Conservation (phyloP, 345 rosid genomes). For the Carallia pectinifolia region DNA sequence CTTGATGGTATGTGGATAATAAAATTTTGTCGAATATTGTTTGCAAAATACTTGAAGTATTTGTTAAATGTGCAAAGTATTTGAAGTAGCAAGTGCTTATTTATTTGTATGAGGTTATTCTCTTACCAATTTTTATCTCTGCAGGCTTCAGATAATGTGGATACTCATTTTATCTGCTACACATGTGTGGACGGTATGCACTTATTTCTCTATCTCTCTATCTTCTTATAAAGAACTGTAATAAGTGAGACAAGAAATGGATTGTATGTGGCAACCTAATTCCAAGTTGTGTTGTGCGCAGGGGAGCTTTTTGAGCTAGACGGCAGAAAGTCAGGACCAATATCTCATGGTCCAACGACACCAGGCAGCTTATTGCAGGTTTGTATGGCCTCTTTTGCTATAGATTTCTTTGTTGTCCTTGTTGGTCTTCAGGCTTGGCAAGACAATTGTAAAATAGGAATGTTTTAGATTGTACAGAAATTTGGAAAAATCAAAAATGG, state of each 20-base stretch:
- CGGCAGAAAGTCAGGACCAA: slow-evolving; percentile 80
- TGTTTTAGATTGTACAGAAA: too few species aligned
- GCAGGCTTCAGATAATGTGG: slow-evolving; percentile 69
- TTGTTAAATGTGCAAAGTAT: too few species aligned
- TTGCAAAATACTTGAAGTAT: too few species aligned
- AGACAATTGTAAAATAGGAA: not conserved
- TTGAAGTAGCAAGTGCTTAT: not conserved
- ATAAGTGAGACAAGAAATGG: not conserved
- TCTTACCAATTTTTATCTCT: not conserved
- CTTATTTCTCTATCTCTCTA: not conserved
- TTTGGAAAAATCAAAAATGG: too few species aligned
- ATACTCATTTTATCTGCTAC: slow-evolving; percentile 86
- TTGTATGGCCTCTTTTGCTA: not conserved
- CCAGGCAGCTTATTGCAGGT: slow-evolving; percentile 74
- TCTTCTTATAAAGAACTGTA: not conserved
- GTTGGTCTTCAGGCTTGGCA: not conserved
- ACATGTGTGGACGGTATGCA: slow-evolving; percentile 70
- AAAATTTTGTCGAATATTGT: too few species aligned
- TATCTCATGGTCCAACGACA: slow-evolving; percentile 71
- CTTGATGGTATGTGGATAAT: not conserved
- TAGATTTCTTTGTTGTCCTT: not conserved
- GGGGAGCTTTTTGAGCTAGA: slow-evolving; percentile 91
- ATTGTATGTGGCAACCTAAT: too few species aligned
- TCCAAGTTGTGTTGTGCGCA: slow-evolving; percentile 19
- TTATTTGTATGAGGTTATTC: not conserved